A percentile compares a stretch with the other conserved stretches of the same genome.
Evolutionary conservation across 805 yeast species (phyloP).

Genomic region (Yarrowia bubula): DNA sequence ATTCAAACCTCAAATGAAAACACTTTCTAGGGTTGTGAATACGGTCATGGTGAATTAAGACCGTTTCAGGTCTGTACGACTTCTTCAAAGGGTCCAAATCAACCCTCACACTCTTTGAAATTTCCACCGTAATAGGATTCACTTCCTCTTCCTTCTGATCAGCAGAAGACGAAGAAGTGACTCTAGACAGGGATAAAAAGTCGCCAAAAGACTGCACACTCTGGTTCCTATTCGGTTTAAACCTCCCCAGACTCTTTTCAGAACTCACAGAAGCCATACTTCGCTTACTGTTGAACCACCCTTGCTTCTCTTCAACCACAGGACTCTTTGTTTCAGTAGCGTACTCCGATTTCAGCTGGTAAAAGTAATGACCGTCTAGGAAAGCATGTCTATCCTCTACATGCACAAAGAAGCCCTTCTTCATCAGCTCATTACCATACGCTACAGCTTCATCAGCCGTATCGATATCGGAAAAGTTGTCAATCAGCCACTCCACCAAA

Average conservation of each 20-base stretch:
- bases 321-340: slow-evolving; percentile 32
- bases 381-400: slow-evolving; percentile 81
- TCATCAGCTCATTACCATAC: slow-evolving; percentile 78
- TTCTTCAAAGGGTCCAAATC: slow-evolving; percentile 72
- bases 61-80: slow-evolving; percentile 73
- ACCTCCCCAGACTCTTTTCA: background rate
- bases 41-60: slow-evolving; percentile 83
- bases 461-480: slow-evolving; percentile 73
- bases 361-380: slow-evolving; percentile 90
- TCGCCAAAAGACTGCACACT: slow-evolving; percentile 18
- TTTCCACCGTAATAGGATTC: slow-evolving; percentile 31
- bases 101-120: slow-evolving; percentile 64
- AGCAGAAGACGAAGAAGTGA: background rate
- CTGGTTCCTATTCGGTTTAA: background rate
- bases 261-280: slow-evolving; percentile 11
- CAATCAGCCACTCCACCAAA: slow-evolving; percentile 79
- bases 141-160: background rate
- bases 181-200: background rate
- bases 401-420: slow-evolving; percentile 68
- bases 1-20: slow-evolving; percentile 84
- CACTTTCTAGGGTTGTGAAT: slow-evolving; percentile 95
- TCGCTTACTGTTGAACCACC: slow-evolving; percentile 23
- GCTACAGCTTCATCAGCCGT: slow-evolving; percentile 78
- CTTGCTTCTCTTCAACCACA: background rate
- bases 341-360: slow-evolving; percentile 62